Conservation (phyloP, 371 early-diverging fungal species). For the Funneliformis caledonium region DNA sequence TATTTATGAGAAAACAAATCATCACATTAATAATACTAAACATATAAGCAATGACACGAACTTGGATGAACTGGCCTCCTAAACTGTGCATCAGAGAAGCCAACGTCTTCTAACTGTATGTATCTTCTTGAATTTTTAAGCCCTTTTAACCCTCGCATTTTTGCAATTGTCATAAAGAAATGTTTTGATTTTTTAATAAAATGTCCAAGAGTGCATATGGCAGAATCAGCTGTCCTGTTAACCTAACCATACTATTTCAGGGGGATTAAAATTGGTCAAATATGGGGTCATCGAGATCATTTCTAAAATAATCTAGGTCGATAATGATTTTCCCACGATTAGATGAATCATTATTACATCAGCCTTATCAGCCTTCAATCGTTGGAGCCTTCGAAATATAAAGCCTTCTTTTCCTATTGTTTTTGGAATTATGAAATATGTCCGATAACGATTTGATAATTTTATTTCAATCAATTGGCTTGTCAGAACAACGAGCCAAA, state of each 20-base stretch:
- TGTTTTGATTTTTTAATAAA: no score
- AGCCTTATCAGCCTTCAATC: no score
- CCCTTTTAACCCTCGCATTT: slow-evolving; percentile 19
- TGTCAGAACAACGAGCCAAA: slow-evolving; percentile 89
- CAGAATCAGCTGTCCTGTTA: no score
- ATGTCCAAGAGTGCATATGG: no score
- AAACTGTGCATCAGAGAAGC: slow-evolving; percentile 33
- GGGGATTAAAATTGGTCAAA: no score
- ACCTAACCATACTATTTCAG: no score
- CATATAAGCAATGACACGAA: not conserved
- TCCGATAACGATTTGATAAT: slow-evolving; percentile 57
- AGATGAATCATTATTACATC: no score
- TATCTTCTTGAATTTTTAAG: slow-evolving; percentile 10
- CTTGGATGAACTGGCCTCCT: slow-evolving; percentile 7
- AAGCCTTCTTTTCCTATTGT: not conserved
- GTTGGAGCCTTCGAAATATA: no score
- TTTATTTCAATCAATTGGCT: slow-evolving; percentile 86
- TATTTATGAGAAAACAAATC: not conserved
- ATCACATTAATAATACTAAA: not conserved
- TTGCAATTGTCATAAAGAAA: not conserved
- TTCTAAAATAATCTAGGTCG: no score
- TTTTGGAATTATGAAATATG: not conserved
- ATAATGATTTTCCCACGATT: no score
- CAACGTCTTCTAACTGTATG: slow-evolving; percentile 22
- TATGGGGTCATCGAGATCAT: no score